Evolutionary conservation across 2,329 filamentous ascomycete genomes (phyloP), one percentile per base, ranked within the genome.

Genomic region (Colletotrichum sp.): DNA sequence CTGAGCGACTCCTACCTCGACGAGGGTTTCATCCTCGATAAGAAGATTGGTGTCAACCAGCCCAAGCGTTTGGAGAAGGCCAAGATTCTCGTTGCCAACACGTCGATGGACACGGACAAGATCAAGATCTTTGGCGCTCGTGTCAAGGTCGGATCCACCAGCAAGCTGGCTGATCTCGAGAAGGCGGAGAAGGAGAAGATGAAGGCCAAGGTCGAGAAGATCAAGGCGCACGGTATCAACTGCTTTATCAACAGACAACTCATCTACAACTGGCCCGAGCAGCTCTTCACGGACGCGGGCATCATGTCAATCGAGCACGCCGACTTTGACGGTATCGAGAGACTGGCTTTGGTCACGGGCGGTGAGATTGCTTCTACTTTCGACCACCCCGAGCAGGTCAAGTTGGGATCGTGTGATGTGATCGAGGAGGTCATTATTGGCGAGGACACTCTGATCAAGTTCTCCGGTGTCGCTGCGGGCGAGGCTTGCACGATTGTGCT

Each of bases 241-340:
- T 99, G 97, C 90, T 99, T 99, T 86, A 98, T 99, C 86, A 99
- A 99, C 91, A 91, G 97, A 80, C 97, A 99, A 86, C 92, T 99
- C 78, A 99, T 99, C 88, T 99, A 99, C 91, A 99, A 99, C 90
- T 99, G 97, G 97, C 97, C 97, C 8, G 97, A 99, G 87, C 97
- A 99, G 87, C 93, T 99, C 63, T 99, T 99, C 83, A 96, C 96
- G 43, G 97, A 99, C 85, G 96, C 96, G 9, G 97, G 97, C 77
- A 99, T 99, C 86, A 95, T 98, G 90, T 98, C 96, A 32, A 99
- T 99, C 80, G 97, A 99, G 88, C 97, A 99, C 85, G 97, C 97
- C 79, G 97, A 99, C 87, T 99, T 99, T 83, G 97, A 99, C 83
- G 97, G 97, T 78, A 98, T 99, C 79, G 97, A 99, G 89, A 92